A percentile compares a stretch with the other conserved stretches of the same genome.
Conservation (phyloP, 2,329 filamentous ascomycete genomes). For the Penicillium sp. region DNA sequence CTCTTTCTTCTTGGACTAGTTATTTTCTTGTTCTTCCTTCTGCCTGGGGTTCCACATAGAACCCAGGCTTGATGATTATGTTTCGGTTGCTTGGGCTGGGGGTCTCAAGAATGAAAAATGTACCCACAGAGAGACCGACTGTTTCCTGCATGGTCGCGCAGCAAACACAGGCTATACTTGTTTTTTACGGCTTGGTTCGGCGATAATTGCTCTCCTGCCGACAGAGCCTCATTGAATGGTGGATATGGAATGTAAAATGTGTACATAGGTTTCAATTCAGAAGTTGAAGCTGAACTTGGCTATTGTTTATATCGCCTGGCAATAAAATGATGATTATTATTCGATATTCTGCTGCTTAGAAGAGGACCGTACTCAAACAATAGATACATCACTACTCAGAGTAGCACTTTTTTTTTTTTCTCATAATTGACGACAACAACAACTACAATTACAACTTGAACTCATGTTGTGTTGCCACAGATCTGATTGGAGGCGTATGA, state of each 20-base stretch:
- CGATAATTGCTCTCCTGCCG: constrained; percentile 4
- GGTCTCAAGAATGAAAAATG: constrained; percentile 10
- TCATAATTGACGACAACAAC: too few relatives aligned
- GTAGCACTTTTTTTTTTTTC: too few relatives aligned
- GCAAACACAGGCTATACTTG: constrained; percentile 6
- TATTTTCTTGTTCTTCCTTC: constrained; percentile 10
- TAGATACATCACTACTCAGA: too few relatives aligned
- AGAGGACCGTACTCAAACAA: too few relatives aligned
- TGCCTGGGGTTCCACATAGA: constrained; percentile 4
- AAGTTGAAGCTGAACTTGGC: constrained; percentile 18
- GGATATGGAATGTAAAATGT: constrained; percentile 15
- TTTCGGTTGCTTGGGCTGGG: constrained; percentile 15
- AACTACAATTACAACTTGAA: too few relatives aligned
- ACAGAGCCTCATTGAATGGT: background rate
- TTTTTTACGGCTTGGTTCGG: background rate
- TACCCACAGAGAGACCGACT: background rate
- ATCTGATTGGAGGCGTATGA: background rate
- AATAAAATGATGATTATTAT: background rate
- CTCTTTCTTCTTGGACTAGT: constrained; percentile 12
- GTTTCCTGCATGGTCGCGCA: constrained; percentile 3
- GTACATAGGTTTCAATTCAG: constrained; percentile 28
- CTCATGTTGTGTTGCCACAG: too few relatives aligned
- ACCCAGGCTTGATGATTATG: constrained; percentile 14
- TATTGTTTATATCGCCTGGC: background rate
- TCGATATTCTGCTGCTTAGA: background rate